These are phyloP conservation scores for Tricholoma saponaceum DNA, from an alignment of 768 basidiomycete genomes.

Conservation along the genomic window DNA sequence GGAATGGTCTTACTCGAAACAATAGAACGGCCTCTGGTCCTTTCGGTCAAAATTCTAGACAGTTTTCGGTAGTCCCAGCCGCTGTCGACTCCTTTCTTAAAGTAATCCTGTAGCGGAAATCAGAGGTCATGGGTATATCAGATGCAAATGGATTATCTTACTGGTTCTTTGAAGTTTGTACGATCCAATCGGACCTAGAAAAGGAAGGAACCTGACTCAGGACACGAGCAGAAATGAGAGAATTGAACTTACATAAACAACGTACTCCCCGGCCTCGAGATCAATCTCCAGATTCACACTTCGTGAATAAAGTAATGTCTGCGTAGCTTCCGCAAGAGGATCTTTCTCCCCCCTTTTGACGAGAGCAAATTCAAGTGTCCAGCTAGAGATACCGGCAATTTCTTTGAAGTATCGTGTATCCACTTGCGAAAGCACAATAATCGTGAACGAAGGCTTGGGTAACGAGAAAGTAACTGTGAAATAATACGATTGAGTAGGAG, in stretches of 20 bases:
- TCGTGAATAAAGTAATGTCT: slow-evolving; percentile 32
- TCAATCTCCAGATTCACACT: slow-evolving; percentile 40
- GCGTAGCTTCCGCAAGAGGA: slow-evolving; percentile 31
- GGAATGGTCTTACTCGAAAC: slow-evolving; percentile 35
- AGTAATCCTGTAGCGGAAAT: slow-evolving; percentile 14
- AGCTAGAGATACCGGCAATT: slow-evolving; percentile 37
- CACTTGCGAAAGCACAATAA: slow-evolving; percentile 51
- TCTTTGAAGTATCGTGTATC: slow-evolving; percentile 48
- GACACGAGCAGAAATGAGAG: not conserved
- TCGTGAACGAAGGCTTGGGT: slow-evolving; percentile 31
- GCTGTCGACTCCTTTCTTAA: slow-evolving; percentile 21
- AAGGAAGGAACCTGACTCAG: not conserved
- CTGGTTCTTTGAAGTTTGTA: slow-evolving; percentile 16
- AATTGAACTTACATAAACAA: slow-evolving; percentile 34
- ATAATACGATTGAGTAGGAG: not conserved
- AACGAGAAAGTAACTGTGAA: slow-evolving; percentile 44
- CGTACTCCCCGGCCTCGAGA: slow-evolving; percentile 39
- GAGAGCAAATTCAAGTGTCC: slow-evolving; percentile 48
- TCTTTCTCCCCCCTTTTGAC: slow-evolving; percentile 43
- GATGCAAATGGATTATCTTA: slow-evolving; percentile 3
- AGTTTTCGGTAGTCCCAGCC: slow-evolving; percentile 36
- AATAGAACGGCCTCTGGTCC: slow-evolving; percentile 43
- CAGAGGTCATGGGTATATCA: not conserved
- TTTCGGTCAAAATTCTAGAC: slow-evolving; percentile 37
- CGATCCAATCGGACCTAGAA: slow-evolving; percentile 31